phyloP scores from a whole-genome alignment of 768 basidiomycete species.

The Tricholoma terreum region DNA sequence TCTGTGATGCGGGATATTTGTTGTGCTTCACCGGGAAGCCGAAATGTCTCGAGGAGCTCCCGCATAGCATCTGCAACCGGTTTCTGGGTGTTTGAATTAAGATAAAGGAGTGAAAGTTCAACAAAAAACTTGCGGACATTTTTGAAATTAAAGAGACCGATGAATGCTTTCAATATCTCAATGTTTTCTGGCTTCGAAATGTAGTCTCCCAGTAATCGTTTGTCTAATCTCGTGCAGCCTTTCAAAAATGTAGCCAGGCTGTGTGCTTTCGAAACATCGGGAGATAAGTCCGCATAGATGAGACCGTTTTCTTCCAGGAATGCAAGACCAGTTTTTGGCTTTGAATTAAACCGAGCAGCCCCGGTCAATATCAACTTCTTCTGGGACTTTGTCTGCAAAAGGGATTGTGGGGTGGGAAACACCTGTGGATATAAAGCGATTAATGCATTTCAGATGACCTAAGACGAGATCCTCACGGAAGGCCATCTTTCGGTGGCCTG shows the following conservation, averaged over 20 bases:
- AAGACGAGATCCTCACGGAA: constrained; percentile 38
- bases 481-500: constrained; percentile 60
- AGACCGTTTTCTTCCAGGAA: constrained; percentile 93
- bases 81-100: constrained; percentile 54
- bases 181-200: constrained; percentile 86
- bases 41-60: constrained; percentile 88
- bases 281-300: constrained; percentile 66
- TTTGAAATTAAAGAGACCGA: constrained; percentile 86
- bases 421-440: constrained; percentile 34
- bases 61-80: constrained; percentile 94
- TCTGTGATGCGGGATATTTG: constrained; percentile 94
- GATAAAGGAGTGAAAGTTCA: not conserved
- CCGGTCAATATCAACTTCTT: constrained; percentile 86
- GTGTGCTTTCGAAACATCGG: constrained; percentile 51
- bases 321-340: constrained; percentile 86
- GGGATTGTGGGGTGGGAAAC: constrained; percentile 52
- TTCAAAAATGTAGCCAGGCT: constrained; percentile 88
- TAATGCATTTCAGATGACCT: not conserved
- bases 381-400: constrained; percentile 70
- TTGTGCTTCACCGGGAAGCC: constrained; percentile 92
- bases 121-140: constrained; percentile 49
- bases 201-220: constrained; percentile 90
- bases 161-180: constrained; percentile 82
- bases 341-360: constrained; percentile 83
- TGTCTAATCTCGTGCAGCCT: constrained; percentile 81